Conservation (phyloP, 495 filamentous ascomycete genomes). For the Apodospora peruviana region DNA sequence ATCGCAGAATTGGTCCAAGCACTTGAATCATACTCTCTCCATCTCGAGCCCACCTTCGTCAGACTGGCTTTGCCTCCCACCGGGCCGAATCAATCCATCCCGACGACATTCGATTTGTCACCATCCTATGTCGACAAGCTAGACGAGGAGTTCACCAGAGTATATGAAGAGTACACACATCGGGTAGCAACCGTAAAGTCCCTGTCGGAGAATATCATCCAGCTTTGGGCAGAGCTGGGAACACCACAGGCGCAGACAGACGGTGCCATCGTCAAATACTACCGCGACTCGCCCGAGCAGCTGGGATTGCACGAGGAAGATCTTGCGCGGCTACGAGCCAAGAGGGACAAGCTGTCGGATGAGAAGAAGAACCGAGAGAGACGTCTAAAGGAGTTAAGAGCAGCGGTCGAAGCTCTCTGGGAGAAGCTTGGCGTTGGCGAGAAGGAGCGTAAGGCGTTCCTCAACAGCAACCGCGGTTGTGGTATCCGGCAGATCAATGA, state of each 20-base stretch:
- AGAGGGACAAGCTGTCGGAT: slow-evolving; percentile 80
- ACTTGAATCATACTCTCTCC: slow-evolving; percentile 89
- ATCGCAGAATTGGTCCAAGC: slow-evolving; percentile 78
- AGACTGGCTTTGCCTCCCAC: slow-evolving; percentile 76
- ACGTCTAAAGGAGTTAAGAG: slow-evolving; percentile 69
- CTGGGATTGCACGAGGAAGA: slow-evolving; percentile 86
- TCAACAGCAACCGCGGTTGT: slow-evolving; percentile 64
- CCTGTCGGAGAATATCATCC: slow-evolving; percentile 78
- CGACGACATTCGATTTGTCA: slow-evolving; percentile 81
- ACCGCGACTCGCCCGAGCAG: slow-evolving; percentile 86
- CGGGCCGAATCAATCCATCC: slow-evolving; percentile 64
- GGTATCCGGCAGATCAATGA: slow-evolving; percentile 86
- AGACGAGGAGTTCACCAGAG: slow-evolving; percentile 83
- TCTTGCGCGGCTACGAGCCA: slow-evolving; percentile 61
- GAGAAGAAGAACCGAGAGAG: slow-evolving; percentile 87
- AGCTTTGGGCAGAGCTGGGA: slow-evolving; percentile 91
- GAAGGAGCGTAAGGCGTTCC: slow-evolving; percentile 73
- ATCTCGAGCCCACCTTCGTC: slow-evolving; percentile 83
- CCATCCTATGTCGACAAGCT: slow-evolving; percentile 79
- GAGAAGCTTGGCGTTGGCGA: slow-evolving; percentile 80
- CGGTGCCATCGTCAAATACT: slow-evolving; percentile 74
- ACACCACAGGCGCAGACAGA: slow-evolving; percentile 92
- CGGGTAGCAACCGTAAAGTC: slow-evolving; percentile 70
- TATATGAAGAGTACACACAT: slow-evolving; percentile 90
- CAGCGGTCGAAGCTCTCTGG: slow-evolving; percentile 77